Conservation (phyloP, 2,329 filamentous ascomycete species). For the Arthrobotrys pseudoclavata region DNA sequence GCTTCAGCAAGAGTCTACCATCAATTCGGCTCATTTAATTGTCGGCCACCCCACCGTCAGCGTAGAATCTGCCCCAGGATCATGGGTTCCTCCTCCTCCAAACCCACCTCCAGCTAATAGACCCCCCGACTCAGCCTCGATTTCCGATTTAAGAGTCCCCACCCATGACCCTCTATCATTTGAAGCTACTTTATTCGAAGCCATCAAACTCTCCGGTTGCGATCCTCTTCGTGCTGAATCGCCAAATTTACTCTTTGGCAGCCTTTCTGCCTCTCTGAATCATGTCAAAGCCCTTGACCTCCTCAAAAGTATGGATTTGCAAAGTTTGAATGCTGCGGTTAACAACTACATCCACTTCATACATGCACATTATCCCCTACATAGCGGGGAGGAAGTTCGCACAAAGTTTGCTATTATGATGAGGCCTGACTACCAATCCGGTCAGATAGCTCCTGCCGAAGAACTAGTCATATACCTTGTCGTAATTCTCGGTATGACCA, state of each 20-base stretch:
- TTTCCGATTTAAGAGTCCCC: neutral
- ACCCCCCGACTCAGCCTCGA: neutral
- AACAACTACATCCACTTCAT: conserved; percentile 55
- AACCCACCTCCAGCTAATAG: neutral
- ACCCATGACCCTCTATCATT: conserved; percentile 47
- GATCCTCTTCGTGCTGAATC: conserved; percentile 55
- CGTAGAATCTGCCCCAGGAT: conserved; percentile 43
- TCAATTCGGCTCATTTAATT: conserved; percentile 5
- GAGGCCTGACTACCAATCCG: conserved; percentile 28
- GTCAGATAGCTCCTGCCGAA: conserved; percentile 41
- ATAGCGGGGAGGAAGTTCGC: conserved; percentile 41
- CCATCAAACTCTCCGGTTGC: conserved; percentile 44
- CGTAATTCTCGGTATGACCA: conserved; percentile 52
- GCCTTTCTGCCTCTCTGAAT: conserved; percentile 29
- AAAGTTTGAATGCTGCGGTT: conserved; percentile 23
- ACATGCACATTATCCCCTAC: conserved; percentile 51
- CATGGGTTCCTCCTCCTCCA: neutral
- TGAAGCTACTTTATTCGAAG: conserved; percentile 49
- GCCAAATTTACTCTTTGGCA: conserved; percentile 49
- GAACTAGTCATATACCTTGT: conserved; percentile 53
- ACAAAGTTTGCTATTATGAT: conserved; percentile 56
- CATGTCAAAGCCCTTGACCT: conserved; percentile 27
- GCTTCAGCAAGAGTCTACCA: conserved; percentile 13
- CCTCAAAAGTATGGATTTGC: conserved; percentile 37
- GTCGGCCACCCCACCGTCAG: conserved; percentile 15